phyloP scores from a whole-genome alignment of 768 basidiomycete genomes.

The Tylopilus vinaceipallidus region DNA sequence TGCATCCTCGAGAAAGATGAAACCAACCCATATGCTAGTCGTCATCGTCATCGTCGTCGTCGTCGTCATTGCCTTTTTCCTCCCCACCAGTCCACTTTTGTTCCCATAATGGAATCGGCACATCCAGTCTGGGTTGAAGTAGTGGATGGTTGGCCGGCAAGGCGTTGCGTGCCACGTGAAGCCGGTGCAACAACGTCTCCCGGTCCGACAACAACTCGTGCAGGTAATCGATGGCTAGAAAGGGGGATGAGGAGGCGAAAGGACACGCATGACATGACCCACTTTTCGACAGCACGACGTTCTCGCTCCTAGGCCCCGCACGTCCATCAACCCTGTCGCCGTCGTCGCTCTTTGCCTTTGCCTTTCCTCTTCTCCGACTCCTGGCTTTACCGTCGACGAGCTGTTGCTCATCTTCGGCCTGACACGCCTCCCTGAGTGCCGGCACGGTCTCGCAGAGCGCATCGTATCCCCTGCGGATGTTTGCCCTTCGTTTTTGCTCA shows the following conservation, averaged over 20 bases:
- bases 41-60: conserved; percentile 49
- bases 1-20: background rate
- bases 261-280: conserved; percentile 25
- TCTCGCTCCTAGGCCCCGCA: conserved; percentile 88
- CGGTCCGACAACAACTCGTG: conserved; percentile 63
- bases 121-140: conserved; percentile 31
- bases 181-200: conserved; percentile 51
- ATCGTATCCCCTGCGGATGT: conserved; percentile 87
- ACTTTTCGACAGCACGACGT: conserved; percentile 88
- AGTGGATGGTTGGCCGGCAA: conserved; percentile 65
- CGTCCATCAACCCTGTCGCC: conserved; percentile 76
- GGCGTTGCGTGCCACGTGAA: conserved; percentile 54
- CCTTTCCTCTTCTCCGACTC: conserved; percentile 38
- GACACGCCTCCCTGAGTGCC: conserved; percentile 74
- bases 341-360: conserved; percentile 43
- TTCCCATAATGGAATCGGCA: conserved; percentile 63
- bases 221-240: conserved; percentile 82
- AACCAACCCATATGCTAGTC: conserved; percentile 25
- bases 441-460: conserved; percentile 84
- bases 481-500: conserved; percentile 91
- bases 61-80: conserved; percentile 46
- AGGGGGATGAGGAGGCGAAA: conserved; percentile 1
- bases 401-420: conserved; percentile 63
- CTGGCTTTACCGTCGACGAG: conserved; percentile 33
- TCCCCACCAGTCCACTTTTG: conserved; percentile 81